Evolutionary conservation across 345 rosid genomes (phyloP), one percentile per base, ranked within the genome.

Genomic region (Combretum micranthum): DNA sequence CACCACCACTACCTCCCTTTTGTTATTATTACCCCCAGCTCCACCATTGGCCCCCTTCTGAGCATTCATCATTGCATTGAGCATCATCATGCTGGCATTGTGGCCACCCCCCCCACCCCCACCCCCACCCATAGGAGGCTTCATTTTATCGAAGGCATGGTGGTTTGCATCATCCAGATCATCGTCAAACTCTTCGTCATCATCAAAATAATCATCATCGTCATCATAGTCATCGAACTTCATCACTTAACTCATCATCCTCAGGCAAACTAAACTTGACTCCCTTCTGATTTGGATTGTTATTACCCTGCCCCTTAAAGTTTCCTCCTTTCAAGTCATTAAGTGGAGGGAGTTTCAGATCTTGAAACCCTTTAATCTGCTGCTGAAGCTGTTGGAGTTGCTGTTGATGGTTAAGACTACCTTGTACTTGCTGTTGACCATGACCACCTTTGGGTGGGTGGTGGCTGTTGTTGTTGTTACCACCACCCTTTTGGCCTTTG

Each of bases 331-430:
- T 88, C 52, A 83, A 52, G 57, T 70, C 88, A 66, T 82, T 86
- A 18, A 80, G 76, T 47, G 80, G 78, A 39, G 69, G 53, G 25
- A 79, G 65, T 71, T 80, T 82, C 85, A 80, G 64, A 72, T 91
- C 92, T 72, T 80, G 88, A 1, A 87, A 53, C 39, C 76, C 84
- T 63, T 80, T 85, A 72, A 78, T 67, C 63, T 84, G 91, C n/a
- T 84, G 91, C 19, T 80, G 90, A 15, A 83, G 75, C 44, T 83
- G 90, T 18, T 85, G 85, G 55, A 72, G 53, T 45, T 75, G 72
- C 62, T 73, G 85, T 54, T 70, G 80, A 12, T 46, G 23, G 20
- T 44, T 4, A 77, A 60, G 52, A 80, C 89, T 56, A 81, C 87
- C 25, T 26, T 42, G 39, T 15, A 45, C 15, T 21, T 12, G 23